Base-by-base conservation (phyloP, 345 rosid species). In the Turritis glabra region DNA sequence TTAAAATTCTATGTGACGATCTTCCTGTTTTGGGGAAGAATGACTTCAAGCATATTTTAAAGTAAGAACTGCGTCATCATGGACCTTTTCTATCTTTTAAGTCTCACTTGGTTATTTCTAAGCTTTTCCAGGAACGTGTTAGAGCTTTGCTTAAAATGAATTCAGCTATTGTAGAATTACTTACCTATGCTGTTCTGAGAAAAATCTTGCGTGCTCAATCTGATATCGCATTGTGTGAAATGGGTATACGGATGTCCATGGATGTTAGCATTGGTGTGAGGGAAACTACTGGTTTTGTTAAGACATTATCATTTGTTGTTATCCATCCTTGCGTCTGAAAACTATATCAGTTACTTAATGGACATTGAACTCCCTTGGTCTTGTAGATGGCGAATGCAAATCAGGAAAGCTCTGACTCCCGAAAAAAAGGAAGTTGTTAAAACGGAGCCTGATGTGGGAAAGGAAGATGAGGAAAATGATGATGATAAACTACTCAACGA, bases 401-500 rank as follows among this genome's bases (percentile, higher is more conserved):
- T 89, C 25, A 84, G 94, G 74, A 95, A 90, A 85, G 92, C 90
- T 35, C 61, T 92, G 67, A 78, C 89, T 80, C 91, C 96, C 50
- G 54, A 88, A 15, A 82, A 86, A 66, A 89, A 90, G 81, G 81
- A 85, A 78, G 69, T 52, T 40, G 33, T 86, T 46, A 33, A 78
- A 46, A 68, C 72, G 64, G 79, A 75, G 15, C 72, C 75, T 53
- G 85, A 79, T 14, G 84, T 54, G 10, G 83, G 59, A 25, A 82
- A 75, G 38, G 85, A 86, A 41, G 80, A 69, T 41, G 84, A 83
- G 58, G 88, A 82, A 76, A 89, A 89, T 67, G 94, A 84, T 35
- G 98, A 95, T 79, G 97, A 92, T 80, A 92, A 69, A 75, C 78
- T 90, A 57, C 92, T 95, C 43, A 88, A 90, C 80, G 99, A 95